Evolutionary conservation across 371 early-diverging fungal genomes (phyloP), one percentile per base, ranked within the genome.

Genomic region (Mortierella sp.): DNA sequence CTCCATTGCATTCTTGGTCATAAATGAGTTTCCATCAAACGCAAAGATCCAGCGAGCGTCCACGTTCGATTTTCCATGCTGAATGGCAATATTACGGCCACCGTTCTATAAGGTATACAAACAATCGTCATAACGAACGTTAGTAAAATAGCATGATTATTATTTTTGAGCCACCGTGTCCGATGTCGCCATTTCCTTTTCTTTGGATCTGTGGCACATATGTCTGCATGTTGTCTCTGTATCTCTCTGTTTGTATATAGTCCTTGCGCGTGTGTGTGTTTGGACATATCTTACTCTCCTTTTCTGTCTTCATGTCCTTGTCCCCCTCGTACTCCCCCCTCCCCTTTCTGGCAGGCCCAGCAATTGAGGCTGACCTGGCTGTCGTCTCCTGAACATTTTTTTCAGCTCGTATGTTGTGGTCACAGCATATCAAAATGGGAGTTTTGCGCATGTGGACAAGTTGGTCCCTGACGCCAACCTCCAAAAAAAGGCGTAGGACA

Each of bases 1-100:
- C n/a, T 80, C 77, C 78, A 92, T 93, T 1, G 90, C 93, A 45
- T 91, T 91, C 45, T 82, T 74, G 68, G 94, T 93, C 63, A 95
- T 71, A 77, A 92, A 95, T 63, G 92, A 93, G 74, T 95, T 95
- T 7, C 95, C 95, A 74, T 95, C 95, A 82, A 94, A 94, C 26
- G 94, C 92, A 88, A 95, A 90, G 72, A 93, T 92, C 94, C 94
- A 94, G 45, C 89, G 88, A 21, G 92, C 92, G 80, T 92, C 89
- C 34, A 88, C 83, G 68, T 92, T 81, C 47, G 88, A 75, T 76
- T 91, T 90, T 14, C 91, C 95, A 74, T 94, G 93, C 48, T 88
- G 77, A 47, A 95, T 87, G 0, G 93, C 94, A 26, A 89, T 89
- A 72, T 95, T 94, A 28, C 95, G 90, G 21, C 94, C 95, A 48